Evolutionary conservation across 352 stramenopile genomes (phyloP).

Genomic region (Phytophthora megakarya): DNA sequence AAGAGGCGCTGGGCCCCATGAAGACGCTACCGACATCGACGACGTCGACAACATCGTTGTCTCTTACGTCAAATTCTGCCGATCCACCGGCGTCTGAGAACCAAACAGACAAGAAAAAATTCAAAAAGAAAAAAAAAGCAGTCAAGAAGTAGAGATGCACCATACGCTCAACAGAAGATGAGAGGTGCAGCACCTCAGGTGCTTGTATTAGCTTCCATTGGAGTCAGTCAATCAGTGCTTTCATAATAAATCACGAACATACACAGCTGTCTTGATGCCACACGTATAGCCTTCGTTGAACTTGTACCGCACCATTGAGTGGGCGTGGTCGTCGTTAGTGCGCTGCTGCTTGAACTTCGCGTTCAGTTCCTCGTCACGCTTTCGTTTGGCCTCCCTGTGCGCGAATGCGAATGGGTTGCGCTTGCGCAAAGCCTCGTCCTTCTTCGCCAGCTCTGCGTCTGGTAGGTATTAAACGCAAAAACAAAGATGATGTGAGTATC

Average conservation of each 20-base stretch:
- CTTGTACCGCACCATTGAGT: constrained; percentile 81
- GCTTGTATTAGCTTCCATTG: constrained; percentile 10
- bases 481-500: constrained; percentile 11
- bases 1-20: constrained; percentile 70
- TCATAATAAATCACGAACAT: constrained; percentile 86
- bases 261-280: constrained; percentile 89
- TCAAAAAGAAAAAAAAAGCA: constrained; percentile 46
- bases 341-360: constrained; percentile 47
- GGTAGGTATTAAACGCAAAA: constrained; percentile 9
- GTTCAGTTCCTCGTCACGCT: constrained; percentile 55
- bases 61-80: not conserved
- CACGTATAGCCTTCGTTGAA: constrained; percentile 92
- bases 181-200: no score
- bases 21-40: constrained; percentile 24
- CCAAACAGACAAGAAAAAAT: constrained; percentile 38
- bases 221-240: constrained; percentile 21
- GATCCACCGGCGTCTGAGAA: not conserved
- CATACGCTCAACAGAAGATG: not conserved
- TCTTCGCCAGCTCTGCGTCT: constrained; percentile 66
- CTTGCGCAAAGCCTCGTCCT: constrained; percentile 66
- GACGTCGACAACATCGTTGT: constrained; percentile 1
- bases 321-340: constrained; percentile 21
- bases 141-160: constrained; percentile 27
- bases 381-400: constrained; percentile 81
- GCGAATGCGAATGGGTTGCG: constrained; percentile 83